Conservation (phyloP, 768 basidiomycete genomes). For the Pulveroboletus sp. region DNA sequence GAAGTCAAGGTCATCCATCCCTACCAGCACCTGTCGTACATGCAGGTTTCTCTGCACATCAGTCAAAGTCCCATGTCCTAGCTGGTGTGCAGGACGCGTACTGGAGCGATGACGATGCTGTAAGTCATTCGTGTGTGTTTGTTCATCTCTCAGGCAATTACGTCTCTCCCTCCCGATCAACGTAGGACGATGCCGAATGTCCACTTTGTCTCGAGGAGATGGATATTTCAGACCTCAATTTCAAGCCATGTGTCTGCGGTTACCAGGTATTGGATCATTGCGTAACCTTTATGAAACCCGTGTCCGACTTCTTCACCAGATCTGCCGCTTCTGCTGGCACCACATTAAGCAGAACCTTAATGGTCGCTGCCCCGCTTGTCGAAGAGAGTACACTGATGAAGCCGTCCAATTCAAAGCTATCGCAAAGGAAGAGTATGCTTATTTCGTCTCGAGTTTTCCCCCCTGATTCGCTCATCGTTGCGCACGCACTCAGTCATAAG, state of each 20-base stretch:
- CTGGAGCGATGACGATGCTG: conserved; percentile 90
- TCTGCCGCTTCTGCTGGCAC: conserved; percentile 99
- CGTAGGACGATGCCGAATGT: conserved; percentile 94
- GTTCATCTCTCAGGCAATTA: conserved; percentile 10
- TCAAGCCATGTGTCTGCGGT: conserved; percentile 98
- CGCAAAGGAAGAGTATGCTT: conserved; percentile 86
- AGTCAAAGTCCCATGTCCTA: conserved; percentile 80
- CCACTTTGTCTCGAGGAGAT: conserved; percentile 98
- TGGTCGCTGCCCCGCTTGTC: conserved; percentile 93
- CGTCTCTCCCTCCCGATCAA: conserved; percentile 17
- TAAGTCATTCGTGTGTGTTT: conserved; percentile 32
- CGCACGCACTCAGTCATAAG: conserved; percentile 63
- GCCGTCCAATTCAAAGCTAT: conserved; percentile 94
- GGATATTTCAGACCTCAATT: conserved; percentile 98
- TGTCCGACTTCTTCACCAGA: conserved; percentile 44
- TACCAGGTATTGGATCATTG: conserved; percentile 66
- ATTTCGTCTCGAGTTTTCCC: not conserved
- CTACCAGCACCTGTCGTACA: conserved; percentile 73
- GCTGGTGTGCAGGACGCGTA: conserved; percentile 95
- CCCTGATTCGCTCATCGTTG: conserved; percentile 13
- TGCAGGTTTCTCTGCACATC: conserved; percentile 62
- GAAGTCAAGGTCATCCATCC: conserved; percentile 57
- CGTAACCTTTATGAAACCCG: conserved; percentile 16
- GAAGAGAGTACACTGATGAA: conserved; percentile 89
- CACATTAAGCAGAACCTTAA: conserved; percentile 96